phyloP scores from a whole-genome alignment of 768 basidiomycete genomes.

The Lentinula sp. region DNA sequence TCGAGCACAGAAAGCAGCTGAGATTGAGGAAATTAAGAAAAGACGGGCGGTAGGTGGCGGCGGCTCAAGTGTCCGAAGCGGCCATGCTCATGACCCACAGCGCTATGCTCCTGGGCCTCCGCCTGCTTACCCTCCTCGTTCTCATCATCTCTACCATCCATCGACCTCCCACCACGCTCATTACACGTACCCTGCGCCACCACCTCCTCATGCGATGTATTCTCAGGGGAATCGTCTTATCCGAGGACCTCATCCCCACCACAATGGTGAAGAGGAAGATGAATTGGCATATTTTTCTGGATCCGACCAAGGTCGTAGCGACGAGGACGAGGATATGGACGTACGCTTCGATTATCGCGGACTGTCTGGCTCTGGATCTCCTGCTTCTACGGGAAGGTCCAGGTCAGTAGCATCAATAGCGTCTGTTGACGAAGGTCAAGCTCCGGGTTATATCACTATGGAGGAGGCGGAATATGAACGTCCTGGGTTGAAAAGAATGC shows the following conservation, averaged over 20 bases:
- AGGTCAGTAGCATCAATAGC: neutral
- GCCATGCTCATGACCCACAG: neutral
- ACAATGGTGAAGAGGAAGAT: neutral
- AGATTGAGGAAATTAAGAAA: slow-evolving; percentile 41
- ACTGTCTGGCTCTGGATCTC: neutral
- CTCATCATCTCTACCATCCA: neutral
- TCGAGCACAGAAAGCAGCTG: slow-evolving; percentile 48
- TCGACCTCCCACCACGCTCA: neutral
- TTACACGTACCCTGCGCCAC: neutral
- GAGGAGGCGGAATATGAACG: neutral
- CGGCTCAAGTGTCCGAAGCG: neutral
- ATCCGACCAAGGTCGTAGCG: neutral
- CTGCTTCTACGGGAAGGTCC: neutral
- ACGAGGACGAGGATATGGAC: neutral
- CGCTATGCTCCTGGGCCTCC: neutral
- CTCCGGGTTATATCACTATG: neutral
- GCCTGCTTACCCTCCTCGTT: neutral
- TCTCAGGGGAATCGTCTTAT: neutral
- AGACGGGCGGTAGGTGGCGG: slow-evolving; percentile 15
- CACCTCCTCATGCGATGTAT: neutral
- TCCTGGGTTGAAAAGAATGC: neutral
- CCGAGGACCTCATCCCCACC: neutral
- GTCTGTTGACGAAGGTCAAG: neutral
- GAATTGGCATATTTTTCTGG: neutral
- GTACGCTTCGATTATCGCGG: neutral